Percentiles rank a stretch among this genome's conserved stretches.
phyloP scores from a whole-genome alignment of 164 flowering plant genomes.

The Brasenia schreberi region DNA sequence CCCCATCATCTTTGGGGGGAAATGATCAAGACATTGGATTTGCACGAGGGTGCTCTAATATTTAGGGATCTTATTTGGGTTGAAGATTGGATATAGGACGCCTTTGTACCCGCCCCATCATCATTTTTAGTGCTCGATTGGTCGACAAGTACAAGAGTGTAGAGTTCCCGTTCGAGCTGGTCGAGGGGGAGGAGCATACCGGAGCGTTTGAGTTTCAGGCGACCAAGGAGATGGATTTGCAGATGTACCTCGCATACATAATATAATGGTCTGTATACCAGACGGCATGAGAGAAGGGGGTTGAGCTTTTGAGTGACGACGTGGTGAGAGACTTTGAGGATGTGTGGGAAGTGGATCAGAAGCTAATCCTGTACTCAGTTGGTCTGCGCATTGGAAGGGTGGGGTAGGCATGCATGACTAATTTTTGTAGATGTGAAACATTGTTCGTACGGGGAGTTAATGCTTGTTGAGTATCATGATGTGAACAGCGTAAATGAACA shows the following conservation, averaged over 20 bases:
- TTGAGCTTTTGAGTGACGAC: conserved; percentile 38
- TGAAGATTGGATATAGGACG: too few relatives aligned
- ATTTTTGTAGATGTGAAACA: too few relatives aligned
- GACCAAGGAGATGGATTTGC: conserved; percentile 43
- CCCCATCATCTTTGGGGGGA: too few relatives aligned
- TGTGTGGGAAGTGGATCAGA: conserved; percentile 41
- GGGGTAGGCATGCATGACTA: background rate
- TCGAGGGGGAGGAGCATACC: conserved; percentile 46
- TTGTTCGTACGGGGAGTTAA: too few relatives aligned
- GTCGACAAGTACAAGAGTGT: conserved; percentile 29
- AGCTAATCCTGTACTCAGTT: conserved; percentile 28
- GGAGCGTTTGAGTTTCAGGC: conserved; percentile 47
- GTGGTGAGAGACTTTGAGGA: conserved; percentile 25
- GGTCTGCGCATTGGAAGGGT: conserved; percentile 14
- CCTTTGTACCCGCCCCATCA: too few relatives aligned
- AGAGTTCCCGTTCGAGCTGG: conserved; percentile 61
- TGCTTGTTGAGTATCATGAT: too few relatives aligned
- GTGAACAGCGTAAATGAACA: too few relatives aligned
- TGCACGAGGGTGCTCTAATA: too few relatives aligned
- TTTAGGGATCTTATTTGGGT: too few relatives aligned
- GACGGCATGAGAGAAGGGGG: conserved; percentile 43
- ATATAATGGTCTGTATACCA: conserved; percentile 71
- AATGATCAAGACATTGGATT: too few relatives aligned
- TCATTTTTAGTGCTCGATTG: too few relatives aligned
- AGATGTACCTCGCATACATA: conserved; percentile 30